phyloP scores from a whole-genome alignment of 306 rosid species.

The Quercus variabilis region DNA sequence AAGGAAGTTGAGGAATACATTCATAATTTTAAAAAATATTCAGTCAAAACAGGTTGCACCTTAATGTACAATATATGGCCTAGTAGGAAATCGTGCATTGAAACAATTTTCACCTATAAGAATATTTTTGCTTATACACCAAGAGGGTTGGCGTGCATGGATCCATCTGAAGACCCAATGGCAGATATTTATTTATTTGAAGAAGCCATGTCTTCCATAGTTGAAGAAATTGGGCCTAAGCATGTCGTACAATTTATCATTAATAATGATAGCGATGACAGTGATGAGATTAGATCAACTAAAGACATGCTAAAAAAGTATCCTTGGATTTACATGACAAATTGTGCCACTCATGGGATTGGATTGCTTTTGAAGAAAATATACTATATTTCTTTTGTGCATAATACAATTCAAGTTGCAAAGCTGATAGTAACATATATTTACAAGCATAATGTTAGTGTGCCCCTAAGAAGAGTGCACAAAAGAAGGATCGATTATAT shows the following conservation, averaged over 20 bases:
- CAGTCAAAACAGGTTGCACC: background rate
- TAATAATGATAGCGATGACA: background rate
- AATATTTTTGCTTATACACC: background rate
- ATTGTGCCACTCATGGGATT: background rate
- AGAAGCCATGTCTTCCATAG: background rate
- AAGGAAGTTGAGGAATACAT: background rate
- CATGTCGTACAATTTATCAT: background rate
- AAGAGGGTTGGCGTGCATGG: background rate
- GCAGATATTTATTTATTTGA: background rate
- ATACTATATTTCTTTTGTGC: rapidly evolving
- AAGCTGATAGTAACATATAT: background rate
- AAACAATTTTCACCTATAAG: rapidly evolving
- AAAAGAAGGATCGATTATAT: no score
- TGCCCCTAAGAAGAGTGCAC: background rate
- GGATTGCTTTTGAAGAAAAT: background rate
- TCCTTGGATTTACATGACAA: background rate
- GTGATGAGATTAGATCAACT: no score
- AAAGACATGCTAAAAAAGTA: background rate
- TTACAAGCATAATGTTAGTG: background rate
- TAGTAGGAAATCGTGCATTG: background rate
- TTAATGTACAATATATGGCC: background rate
- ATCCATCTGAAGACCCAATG: rapidly evolving
- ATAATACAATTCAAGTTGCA: background rate
- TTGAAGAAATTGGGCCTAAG: background rate
- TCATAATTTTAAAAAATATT: background rate